Evolutionary conservation across 2,329 filamentous ascomycete species (phyloP).

Genomic region (Pseudogymnoascus sp.): DNA sequence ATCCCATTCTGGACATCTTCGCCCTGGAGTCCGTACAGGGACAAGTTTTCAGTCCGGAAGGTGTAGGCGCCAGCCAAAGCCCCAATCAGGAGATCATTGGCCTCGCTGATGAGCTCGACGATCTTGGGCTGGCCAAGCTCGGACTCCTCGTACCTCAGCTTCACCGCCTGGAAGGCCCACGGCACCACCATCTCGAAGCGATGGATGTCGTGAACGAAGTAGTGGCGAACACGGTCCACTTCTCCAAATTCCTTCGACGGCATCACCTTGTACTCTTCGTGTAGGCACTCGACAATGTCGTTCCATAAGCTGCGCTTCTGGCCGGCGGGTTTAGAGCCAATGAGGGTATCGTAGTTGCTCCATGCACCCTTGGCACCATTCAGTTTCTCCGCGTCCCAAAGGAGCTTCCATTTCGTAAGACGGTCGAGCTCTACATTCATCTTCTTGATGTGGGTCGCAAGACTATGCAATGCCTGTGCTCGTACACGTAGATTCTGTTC

Average conservation of each 20-base stretch:
- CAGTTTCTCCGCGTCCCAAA: slow-evolving; percentile 90
- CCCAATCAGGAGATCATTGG: slow-evolving; percentile 63
- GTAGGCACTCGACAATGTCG: slow-evolving; percentile 67
- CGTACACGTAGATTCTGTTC: slow-evolving; percentile 73
- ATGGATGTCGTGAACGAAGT: slow-evolving; percentile 72
- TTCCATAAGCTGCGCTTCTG: slow-evolving; percentile 64
- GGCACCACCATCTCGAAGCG: slow-evolving; percentile 67
- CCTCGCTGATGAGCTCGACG: slow-evolving; percentile 44
- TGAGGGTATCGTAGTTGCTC: slow-evolving; percentile 67
- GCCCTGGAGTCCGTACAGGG: slow-evolving; percentile 59
- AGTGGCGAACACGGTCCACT: slow-evolving; percentile 72
- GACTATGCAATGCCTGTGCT: slow-evolving; percentile 63
- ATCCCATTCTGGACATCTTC: slow-evolving; percentile 58
- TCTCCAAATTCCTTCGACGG: slow-evolving; percentile 59
- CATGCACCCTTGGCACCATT: slow-evolving; percentile 72
- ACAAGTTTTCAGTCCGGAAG: slow-evolving; percentile 64
- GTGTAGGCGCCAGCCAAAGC: slow-evolving; percentile 55
- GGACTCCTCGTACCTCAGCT: slow-evolving; percentile 59
- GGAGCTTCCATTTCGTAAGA: slow-evolving; percentile 65
- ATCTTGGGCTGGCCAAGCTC: slow-evolving; percentile 44
- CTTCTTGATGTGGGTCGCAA: slow-evolving; percentile 63
- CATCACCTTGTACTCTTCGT: slow-evolving; percentile 66
- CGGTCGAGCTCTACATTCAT: slow-evolving; percentile 60
- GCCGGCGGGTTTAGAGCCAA: slow-evolving; percentile 49
- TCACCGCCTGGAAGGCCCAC: slow-evolving; percentile 71